These are phyloP conservation scores for Tolypocladium inflatum DNA, from an alignment of 2,329 filamentous ascomycete genomes.

Conservation along the genomic window DNA sequence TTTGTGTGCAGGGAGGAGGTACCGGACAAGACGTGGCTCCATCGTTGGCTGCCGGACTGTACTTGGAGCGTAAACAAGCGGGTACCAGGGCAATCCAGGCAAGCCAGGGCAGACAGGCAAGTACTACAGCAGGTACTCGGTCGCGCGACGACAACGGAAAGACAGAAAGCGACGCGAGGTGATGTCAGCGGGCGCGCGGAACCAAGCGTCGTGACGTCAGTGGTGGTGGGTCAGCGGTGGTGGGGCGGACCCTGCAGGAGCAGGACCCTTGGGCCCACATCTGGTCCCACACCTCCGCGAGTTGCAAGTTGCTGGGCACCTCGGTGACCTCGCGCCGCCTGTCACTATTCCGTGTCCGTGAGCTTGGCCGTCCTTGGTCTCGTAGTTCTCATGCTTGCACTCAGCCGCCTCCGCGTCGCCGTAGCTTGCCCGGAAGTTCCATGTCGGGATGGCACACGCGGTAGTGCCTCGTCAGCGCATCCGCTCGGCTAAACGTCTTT, in stretches of 20 bases:
- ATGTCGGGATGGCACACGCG: slow-evolving; percentile 87
- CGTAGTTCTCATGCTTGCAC: neutral
- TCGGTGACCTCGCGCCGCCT: too few species aligned
- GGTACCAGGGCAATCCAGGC: neutral
- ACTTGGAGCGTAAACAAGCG: neutral
- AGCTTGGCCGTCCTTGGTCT: neutral
- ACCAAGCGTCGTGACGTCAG: slow-evolving; percentile 17
- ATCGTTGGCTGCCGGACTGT: neutral
- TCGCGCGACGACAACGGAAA: neutral
- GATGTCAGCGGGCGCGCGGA: slow-evolving; percentile 14
- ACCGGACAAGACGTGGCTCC: neutral
- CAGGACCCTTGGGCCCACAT: slow-evolving; percentile 15
- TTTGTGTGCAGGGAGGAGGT: neutral
- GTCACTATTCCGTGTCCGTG: too few species aligned
- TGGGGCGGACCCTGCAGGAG: slow-evolving; percentile 14
- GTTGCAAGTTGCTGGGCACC: neutral
- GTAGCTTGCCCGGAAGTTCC: slow-evolving; percentile 61
- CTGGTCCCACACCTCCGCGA: neutral
- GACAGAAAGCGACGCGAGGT: slow-evolving; percentile 1
- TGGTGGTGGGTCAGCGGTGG: slow-evolving; percentile 10
- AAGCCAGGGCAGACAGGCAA: neutral
- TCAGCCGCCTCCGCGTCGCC: slow-evolving; percentile 18
- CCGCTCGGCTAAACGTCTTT: slow-evolving; percentile 92
- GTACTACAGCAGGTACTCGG: neutral
- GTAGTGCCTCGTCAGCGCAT: slow-evolving; percentile 90